A percentile compares a stretch with the other conserved stretches of the same genome.
Evolutionary conservation across 192 early-diverging fungal genomes (phyloP).

Genomic region (Oehlia diaphana): DNA sequence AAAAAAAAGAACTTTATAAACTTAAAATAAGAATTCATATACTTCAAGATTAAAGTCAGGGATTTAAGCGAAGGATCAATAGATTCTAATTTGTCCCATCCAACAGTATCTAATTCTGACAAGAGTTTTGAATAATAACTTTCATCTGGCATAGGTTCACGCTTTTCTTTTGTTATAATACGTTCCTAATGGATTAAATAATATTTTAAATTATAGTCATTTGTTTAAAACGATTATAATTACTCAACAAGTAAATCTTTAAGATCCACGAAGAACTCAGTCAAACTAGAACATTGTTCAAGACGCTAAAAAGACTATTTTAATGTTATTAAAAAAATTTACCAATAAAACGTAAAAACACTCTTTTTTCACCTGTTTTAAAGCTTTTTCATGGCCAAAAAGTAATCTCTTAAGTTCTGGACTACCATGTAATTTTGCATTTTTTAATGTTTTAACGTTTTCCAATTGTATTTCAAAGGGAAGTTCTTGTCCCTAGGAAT

Average conservation of each 20-base stretch:
- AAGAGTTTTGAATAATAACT: conserved; percentile 22
- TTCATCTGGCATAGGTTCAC: background rate
- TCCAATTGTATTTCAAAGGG: conserved; percentile 15
- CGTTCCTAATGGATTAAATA: conserved; percentile 14
- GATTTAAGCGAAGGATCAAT: conserved; percentile 24
- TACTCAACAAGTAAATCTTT: conserved; percentile 32
- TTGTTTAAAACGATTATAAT: background rate
- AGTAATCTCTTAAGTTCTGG: conserved; percentile 24
- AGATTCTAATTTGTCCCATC: conserved; percentile 30
- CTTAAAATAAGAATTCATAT: background rate
- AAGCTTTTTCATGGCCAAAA: conserved; percentile 11
- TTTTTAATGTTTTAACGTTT: conserved; percentile 8
- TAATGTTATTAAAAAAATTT: conserved; percentile 2
- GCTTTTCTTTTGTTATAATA: conserved; percentile 18
- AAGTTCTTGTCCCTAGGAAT: conserved; percentile 3
- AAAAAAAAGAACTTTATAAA: background rate
- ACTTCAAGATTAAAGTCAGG: conserved; percentile 18
- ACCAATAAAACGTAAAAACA: conserved; percentile 3
- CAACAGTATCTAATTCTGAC: conserved; percentile 14
- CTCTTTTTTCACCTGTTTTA: conserved; percentile 13
- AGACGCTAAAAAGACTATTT: conserved; percentile 5
- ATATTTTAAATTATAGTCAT: background rate
- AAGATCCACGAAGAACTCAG: conserved; percentile 25
- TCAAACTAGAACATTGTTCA: conserved; percentile 21
- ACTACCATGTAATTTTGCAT: conserved; percentile 26